phyloP scores from a whole-genome alignment of 306 rosid species.

The Hippophae tibetana region DNA sequence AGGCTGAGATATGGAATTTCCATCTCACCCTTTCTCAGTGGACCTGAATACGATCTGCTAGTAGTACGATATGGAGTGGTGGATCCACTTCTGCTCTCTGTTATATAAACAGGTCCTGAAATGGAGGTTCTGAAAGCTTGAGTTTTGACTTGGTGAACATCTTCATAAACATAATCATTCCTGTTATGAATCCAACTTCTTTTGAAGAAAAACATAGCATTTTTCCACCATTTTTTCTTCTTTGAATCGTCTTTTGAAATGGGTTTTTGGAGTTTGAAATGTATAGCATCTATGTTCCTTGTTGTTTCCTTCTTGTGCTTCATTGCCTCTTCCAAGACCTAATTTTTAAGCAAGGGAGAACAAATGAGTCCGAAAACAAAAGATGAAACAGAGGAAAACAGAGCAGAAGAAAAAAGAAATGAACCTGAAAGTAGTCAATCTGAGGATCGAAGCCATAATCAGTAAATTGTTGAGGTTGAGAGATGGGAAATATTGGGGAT shows the following conservation, averaged over 20 bases:
- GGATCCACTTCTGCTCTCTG: conserved; percentile 67
- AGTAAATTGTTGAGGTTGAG: conserved; percentile 81
- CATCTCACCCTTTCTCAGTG: conserved; percentile 37
- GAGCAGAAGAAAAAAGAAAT: not conserved
- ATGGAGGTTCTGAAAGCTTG: conserved; percentile 61
- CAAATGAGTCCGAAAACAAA: not conserved
- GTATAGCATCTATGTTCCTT: conserved; percentile 73
- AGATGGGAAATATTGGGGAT: conserved; percentile 72
- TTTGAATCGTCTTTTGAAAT: conserved; percentile 56
- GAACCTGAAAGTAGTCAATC: conserved; percentile 81
- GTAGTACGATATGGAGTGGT: conserved; percentile 46
- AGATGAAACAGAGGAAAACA: not conserved
- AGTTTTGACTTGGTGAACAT: conserved; percentile 71
- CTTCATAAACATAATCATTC: conserved; percentile 11
- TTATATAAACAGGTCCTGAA: conserved; percentile 74
- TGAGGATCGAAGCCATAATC: conserved; percentile 98
- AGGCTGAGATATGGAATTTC: conserved; percentile 73
- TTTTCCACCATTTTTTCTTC: conserved; percentile 84
- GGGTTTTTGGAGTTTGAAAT: conserved; percentile 87
- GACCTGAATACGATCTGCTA: conserved; percentile 55
- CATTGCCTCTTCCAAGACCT: conserved; percentile 86
- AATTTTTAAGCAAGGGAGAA: not conserved
- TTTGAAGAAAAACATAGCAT: conserved; percentile 66
- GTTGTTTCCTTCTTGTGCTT: conserved; percentile 56
- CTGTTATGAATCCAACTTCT: conserved; percentile 35